These are phyloP conservation scores for Silene uniflora DNA, from an alignment of 148 eudicot species.

Conservation along the genomic window DNA sequence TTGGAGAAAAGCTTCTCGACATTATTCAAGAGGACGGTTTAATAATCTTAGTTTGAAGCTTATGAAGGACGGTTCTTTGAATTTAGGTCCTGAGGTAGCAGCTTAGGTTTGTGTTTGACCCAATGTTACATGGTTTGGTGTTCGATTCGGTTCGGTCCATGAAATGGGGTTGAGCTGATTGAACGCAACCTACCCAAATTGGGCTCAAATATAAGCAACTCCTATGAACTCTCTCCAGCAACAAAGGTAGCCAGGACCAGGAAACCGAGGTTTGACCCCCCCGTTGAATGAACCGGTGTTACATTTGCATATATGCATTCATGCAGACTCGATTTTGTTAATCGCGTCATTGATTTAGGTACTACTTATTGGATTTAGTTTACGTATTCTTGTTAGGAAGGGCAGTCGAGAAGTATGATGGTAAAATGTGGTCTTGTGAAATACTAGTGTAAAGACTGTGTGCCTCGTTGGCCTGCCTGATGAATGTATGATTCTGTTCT, in stretches of 20 bases:
- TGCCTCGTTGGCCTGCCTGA: neutral
- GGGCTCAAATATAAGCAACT: too few species aligned
- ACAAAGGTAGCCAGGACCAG: too few species aligned
- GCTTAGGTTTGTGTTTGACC: constrained; percentile 25
- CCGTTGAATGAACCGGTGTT: constrained; percentile 23
- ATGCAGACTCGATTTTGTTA: constrained; percentile 18
- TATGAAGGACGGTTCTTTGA: constrained; percentile 86
- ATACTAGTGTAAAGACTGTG: constrained; percentile 18
- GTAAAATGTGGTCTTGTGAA: constrained; percentile 25
- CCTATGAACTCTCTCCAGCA: too few species aligned
- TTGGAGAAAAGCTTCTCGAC: constrained; percentile 96
- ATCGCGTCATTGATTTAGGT: constrained; percentile 27
- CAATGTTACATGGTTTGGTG: neutral
- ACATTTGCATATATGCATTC: constrained; percentile 36
- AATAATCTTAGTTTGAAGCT: constrained; percentile 80
- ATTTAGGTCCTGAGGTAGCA: constrained; percentile 52
- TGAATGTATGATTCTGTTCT: constrained; percentile 1
- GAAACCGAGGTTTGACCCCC: neutral
- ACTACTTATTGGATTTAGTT: constrained; percentile 25
- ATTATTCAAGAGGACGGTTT: constrained; percentile 91
- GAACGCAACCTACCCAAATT: too few species aligned
- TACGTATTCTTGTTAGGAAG: constrained; percentile 23
- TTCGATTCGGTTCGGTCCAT: too few species aligned
- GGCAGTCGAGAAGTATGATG: constrained; percentile 19
- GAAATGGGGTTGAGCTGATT: too few species aligned